These are phyloP conservation scores for Musa beccarii DNA, from an alignment of 176 grass and related monocot species.

Conservation along the genomic window DNA sequence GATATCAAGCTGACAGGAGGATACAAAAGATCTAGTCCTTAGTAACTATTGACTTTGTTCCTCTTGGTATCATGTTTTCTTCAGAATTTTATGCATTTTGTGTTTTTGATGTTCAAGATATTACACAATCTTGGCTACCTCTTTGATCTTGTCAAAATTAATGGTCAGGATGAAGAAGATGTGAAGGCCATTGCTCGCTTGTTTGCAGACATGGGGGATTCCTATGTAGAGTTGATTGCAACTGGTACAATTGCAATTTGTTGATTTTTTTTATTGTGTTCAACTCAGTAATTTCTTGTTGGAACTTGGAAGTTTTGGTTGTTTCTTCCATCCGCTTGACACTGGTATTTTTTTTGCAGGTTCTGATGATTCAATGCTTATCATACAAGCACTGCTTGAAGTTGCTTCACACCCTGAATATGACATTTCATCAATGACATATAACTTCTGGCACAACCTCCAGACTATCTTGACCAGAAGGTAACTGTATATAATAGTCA, in stretches of 20 bases:
- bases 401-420: constrained; percentile 83
- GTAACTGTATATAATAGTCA: constrained; percentile 23
- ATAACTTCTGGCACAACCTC: constrained; percentile 99
- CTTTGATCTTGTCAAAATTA: constrained; percentile 10
- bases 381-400: constrained; percentile 88
- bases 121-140: not conserved
- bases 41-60: too few species aligned
- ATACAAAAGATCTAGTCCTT: too few species aligned
- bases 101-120: not conserved
- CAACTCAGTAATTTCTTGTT: not conserved
- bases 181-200: constrained; percentile 97
- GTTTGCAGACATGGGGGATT: constrained; percentile 98
- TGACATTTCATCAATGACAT: constrained; percentile 98
- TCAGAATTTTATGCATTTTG: too few species aligned
- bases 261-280: not conserved
- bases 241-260: constrained; percentile 43
- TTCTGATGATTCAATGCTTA: constrained; percentile 83
- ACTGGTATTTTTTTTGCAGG: constrained; percentile 44
- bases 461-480: constrained; percentile 56
- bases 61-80: too few species aligned
- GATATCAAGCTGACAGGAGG: too few species aligned
- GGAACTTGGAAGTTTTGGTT: too few species aligned
- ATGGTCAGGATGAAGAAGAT: constrained; percentile 88
- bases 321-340: not conserved
- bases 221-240: constrained; percentile 97